Conservation (phyloP, 2,329 filamentous ascomycete species). For the Aschersonia sp. region DNA sequence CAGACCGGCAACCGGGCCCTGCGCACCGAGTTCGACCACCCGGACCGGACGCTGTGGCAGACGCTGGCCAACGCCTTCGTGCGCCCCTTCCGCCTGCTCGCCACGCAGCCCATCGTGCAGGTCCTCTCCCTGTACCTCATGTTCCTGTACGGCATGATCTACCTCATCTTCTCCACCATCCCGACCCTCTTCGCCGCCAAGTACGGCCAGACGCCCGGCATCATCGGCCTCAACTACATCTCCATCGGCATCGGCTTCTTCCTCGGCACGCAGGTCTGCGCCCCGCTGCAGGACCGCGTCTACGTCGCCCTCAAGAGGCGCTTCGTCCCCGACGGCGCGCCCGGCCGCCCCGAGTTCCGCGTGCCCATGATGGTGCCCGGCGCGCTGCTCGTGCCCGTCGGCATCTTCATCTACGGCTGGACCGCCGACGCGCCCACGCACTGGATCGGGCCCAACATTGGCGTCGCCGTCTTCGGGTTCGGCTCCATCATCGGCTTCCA, state of each 20-base stretch:
- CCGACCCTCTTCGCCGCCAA: slow-evolving; percentile 40
- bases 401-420: slow-evolving; percentile 31
- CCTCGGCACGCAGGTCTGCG: slow-evolving; percentile 20
- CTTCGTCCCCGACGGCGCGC: slow-evolving; percentile 17
- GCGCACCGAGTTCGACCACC: slow-evolving; percentile 37
- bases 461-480: slow-evolving; percentile 21
- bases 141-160: slow-evolving; percentile 48
- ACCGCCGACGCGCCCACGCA: slow-evolving; percentile 24
- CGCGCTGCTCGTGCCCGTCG: slow-evolving; percentile 24
- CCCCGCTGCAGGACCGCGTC: slow-evolving; percentile 28
- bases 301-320: slow-evolving; percentile 27
- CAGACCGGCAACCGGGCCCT: slow-evolving; percentile 37
- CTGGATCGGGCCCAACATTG: slow-evolving; percentile 31
- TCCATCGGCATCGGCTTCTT: slow-evolving; percentile 14
- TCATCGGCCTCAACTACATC: slow-evolving; percentile 21
- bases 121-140: slow-evolving; percentile 50
- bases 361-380: slow-evolving; percentile 26
- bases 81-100: slow-evolving; percentile 47
- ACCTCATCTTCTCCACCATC: slow-evolving; percentile 34
- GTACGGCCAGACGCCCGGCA: slow-evolving; percentile 40
- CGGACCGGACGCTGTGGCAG: slow-evolving; percentile 23
- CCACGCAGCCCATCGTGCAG: slow-evolving; percentile 49
- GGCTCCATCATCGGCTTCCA: slow-evolving; percentile 27
- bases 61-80: slow-evolving; percentile 39
- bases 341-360: slow-evolving; percentile 26